Evolutionary conservation across 306 rosid genomes (phyloP), one percentile per base, ranked within the genome.

Genomic region (Echinosophora koreensis): DNA sequence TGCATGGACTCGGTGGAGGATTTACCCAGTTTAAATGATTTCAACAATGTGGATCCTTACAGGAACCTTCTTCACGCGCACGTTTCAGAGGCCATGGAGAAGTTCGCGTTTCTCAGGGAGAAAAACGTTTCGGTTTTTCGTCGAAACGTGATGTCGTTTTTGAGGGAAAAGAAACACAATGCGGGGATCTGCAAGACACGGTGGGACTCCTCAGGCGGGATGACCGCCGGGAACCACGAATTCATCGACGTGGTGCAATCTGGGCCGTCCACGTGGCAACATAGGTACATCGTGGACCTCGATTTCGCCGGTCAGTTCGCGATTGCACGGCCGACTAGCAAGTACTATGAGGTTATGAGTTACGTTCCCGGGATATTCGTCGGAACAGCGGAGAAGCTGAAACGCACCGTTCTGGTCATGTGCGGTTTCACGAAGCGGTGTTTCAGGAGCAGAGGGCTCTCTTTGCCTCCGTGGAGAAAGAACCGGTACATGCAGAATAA

Each of bases 381-480:
- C 0, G 93, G 97, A 12, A 79, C 49, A 0, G 86, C 49, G 1
- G 97, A 92, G 44, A 95, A 89, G 28, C 28, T 94, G 27, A 90
- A 84, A 80, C 83, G 76, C 69, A 80, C 81, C 82, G 93, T 92
- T 28, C 62, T 39, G 54, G 58, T 74, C 2, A 70, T 89, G 88
- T 83, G 97, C 54, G 73, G 79, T 17, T 86, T 66, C 11, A 92
- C 85, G 14, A 94, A 87, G 76, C 69, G 80, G 55, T 89, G 97
- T n/a, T 71, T 94, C 1, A 80, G 81, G 58, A 82, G 84, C 62
- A 71, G 77, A 7, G 89, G 85, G 6, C 82, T 90, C 0, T 62
- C 86, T 0, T 56, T 94, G 49, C 97, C 98, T 37, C 98, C 98
- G 12, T 94, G 97, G 98, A 84, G 97, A 13, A 94, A 88, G 64